Percentiles rank a stretch among this genome's conserved stretches.
Conservation (phyloP, 352 stramenopile species). For the Pythium insidiosum region DNA sequence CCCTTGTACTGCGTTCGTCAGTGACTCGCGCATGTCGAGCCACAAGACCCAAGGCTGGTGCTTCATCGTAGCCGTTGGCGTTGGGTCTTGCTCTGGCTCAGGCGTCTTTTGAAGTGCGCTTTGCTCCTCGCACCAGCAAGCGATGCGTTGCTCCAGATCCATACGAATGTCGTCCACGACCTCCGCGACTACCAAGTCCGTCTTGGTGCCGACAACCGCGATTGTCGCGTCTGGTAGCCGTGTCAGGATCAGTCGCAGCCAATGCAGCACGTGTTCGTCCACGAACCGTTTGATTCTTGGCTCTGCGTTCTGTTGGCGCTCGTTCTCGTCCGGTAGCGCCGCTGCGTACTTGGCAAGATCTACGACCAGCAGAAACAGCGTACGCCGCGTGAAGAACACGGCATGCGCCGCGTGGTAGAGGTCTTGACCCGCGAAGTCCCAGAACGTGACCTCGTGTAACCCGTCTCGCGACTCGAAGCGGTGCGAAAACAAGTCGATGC, state of each 20-base stretch:
- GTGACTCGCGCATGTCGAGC: background rate
- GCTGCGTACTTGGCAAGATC: background rate
- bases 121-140: too few relatives aligned
- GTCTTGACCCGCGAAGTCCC: constrained; percentile 12
- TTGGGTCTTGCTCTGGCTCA: background rate
- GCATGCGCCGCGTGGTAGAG: constrained; percentile 3
- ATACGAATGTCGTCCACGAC: background rate
- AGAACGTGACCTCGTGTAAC: constrained; percentile 7
- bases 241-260: background rate
- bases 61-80: background rate
- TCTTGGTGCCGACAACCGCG: background rate
- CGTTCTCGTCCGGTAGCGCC: background rate
- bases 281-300: background rate
- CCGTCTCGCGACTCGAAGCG: too few relatives aligned
- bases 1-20: too few relatives aligned
- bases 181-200: background rate
- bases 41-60: background rate
- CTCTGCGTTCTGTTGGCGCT: background rate
- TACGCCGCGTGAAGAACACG: constrained; percentile 6
- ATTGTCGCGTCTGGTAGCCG: background rate
- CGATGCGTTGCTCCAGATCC: background rate
- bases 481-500: too few relatives aligned
- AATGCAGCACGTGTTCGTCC: background rate
- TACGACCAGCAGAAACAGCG: constrained; percentile 5
- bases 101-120: background rate